Conservation (phyloP, 2,329 filamentous ascomycete species). For the Lachnellula suecica region DNA sequence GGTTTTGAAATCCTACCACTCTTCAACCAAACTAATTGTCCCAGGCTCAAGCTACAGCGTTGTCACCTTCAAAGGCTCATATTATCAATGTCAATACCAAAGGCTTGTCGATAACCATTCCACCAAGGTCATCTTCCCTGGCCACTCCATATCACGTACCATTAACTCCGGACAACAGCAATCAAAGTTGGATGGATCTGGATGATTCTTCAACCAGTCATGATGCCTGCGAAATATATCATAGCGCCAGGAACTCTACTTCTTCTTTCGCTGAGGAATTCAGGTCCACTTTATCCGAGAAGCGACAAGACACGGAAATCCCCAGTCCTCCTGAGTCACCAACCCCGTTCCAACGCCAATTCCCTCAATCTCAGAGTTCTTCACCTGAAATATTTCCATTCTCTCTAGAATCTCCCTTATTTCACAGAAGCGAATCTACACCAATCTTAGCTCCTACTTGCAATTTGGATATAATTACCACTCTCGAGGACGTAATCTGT, state of each 20-base stretch:
- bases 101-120: constrained; percentile 15
- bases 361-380: neutral
- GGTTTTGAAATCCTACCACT: constrained; percentile 2
- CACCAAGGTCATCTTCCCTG: constrained; percentile 21
- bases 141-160: neutral
- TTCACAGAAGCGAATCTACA: too few relatives aligned
- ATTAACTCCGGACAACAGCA: neutral
- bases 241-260: neutral
- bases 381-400: neutral
- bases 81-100: constrained; percentile 22
- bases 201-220: neutral
- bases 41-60: constrained; percentile 24
- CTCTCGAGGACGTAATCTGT: neutral
- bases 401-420: neutral
- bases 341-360: neutral
- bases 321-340: neutral
- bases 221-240: neutral
- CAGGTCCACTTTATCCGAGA: neutral
- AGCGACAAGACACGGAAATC: neutral
- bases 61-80: constrained; percentile 23
- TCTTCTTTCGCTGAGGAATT: neutral
- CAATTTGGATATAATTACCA: neutral
- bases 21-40: constrained; percentile 3
- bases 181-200: constrained; percentile 12
- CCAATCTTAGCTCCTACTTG: neutral